Evolutionary conservation across 148 eudicot species (phyloP).

Genomic region (Rhododendron griersonianum): DNA sequence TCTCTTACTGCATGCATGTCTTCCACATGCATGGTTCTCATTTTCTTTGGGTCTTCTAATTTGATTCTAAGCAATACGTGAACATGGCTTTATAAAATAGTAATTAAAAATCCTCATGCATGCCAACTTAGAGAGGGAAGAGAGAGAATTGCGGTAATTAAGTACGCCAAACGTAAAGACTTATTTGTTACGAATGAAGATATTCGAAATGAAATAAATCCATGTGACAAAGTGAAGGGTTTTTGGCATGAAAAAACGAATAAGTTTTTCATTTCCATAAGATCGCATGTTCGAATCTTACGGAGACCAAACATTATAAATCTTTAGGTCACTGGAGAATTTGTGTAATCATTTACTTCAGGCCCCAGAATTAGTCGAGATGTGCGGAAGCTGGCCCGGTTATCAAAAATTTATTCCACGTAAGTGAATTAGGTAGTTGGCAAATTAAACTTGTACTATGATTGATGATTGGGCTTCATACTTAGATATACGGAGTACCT

Average conservation of each 20-base stretch:
- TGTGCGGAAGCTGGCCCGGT: too few relatives aligned
- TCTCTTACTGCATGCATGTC: not conserved
- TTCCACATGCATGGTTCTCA: not conserved
- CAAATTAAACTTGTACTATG: not conserved
- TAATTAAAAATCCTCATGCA: not conserved
- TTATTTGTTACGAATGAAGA: not conserved
- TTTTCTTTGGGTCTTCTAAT: not conserved
- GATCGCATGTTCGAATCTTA: too few relatives aligned
- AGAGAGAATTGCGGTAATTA: not conserved
- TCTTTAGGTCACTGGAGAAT: too few relatives aligned
- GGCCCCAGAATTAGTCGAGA: rapidly evolving
- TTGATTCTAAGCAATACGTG: not conserved
- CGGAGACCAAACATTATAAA: too few relatives aligned
- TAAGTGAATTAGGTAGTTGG: not conserved
- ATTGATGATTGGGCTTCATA: too few relatives aligned
- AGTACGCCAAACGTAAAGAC: not conserved
- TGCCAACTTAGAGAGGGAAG: not conserved
- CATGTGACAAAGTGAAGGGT: too few relatives aligned
- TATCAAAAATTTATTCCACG: not conserved
- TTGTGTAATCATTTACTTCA: too few relatives aligned
- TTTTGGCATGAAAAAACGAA: too few relatives aligned
- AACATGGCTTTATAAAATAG: not conserved
- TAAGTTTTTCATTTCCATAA: too few relatives aligned
- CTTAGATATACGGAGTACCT: not conserved
- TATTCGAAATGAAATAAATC: too few relatives aligned